Evolutionary conservation across 225 moss, liverwort and hornwort genomes (phyloP).

Genomic region (Physcomitrium patens): DNA sequence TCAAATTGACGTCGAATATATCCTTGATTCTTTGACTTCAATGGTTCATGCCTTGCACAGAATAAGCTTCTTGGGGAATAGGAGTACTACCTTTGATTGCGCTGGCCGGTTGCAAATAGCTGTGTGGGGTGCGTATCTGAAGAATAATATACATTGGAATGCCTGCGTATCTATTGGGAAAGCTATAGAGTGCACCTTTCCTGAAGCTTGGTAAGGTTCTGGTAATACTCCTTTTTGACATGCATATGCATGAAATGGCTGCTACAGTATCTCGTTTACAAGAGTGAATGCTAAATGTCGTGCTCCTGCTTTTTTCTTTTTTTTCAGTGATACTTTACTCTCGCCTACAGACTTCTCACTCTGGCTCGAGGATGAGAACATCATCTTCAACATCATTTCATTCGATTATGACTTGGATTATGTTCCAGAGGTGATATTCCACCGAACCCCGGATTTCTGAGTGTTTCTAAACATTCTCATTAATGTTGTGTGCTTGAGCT

Average conservation of each 20-base stretch:
- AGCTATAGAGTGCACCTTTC: conserved; percentile 24
- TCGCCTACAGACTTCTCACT: conserved; percentile 14
- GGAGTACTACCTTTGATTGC: conserved; percentile 19
- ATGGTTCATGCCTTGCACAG: conserved; percentile 22
- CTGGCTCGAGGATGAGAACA: conserved; percentile 26
- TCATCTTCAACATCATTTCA: conserved; percentile 26
- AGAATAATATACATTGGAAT: conserved; percentile 16
- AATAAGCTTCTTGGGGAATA: conserved; percentile 22
- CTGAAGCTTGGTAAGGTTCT: conserved; percentile 26
- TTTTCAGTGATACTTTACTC: conserved; percentile 25
- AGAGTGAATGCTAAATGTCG: too few relatives aligned
- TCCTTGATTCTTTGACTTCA: conserved; percentile 26
- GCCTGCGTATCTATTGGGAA: conserved; percentile 23
- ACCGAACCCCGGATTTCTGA: neutral
- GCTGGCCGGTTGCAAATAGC: conserved; percentile 24
- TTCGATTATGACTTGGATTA: conserved; percentile 29
- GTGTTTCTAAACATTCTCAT: neutral
- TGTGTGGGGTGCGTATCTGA: conserved; percentile 23
- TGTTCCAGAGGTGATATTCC: conserved; percentile 12
- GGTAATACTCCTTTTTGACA: neutral
- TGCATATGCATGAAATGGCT: conserved; percentile 14
- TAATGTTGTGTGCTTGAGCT: neutral
- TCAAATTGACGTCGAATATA: conserved; percentile 22
- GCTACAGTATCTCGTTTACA: neutral
- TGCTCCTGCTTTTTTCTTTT: conserved; percentile 1